Evolutionary conservation across 495 filamentous ascomycete genomes (phyloP), one percentile per base, ranked within the genome.

Genomic region (Mytilinidion resinicola): DNA sequence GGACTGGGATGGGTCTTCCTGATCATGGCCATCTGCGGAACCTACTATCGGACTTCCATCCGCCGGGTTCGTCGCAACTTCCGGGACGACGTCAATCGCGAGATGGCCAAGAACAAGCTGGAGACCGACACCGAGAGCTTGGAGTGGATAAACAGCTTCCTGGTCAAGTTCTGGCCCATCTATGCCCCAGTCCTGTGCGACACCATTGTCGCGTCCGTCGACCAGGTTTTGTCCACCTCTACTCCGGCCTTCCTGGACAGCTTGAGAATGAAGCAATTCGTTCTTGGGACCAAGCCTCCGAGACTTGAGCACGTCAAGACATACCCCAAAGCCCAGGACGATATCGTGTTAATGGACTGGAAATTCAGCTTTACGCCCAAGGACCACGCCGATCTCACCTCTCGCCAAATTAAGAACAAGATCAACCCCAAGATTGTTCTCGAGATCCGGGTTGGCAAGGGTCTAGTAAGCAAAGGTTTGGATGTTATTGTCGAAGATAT

Each of bases 151-250:
- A 99, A 99, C 78, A 95, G 91, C 70, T 97, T 97, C 75, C 62
- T 97, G 62, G 85, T 93, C 70, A 99, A 97, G 71, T 97, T 99
- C 75, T 99, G 93, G 93, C 93, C 93, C 19, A 99, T 99, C 65
- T 97, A 93, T 69, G 88, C 90, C 44, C 93, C 93, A 1, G 89
- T 96, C 20, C 82, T 99, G 10, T 91, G 90, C 47, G 83, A 92
- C 53, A 93, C 90, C 11, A 84, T 99, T 63, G 91, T 96, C 75
- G 86, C 80, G 69, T 89, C 90, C 0, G 93, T 96, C 51, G 93
- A 99, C 66, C 91, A 96, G 74, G 90, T 99, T 44, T 77, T 99
- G 20, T 96, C 91, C 69, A 88, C 86, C 1, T 80, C 90, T 7
- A 96, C 91, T 4, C 93, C 93, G 0, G 84, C 88, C 1, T 96